Evolutionary conservation across 768 basidiomycete species (phyloP), one percentile per base, ranked within the genome.

Genomic region (Rubroboletus pulcherrimus): DNA sequence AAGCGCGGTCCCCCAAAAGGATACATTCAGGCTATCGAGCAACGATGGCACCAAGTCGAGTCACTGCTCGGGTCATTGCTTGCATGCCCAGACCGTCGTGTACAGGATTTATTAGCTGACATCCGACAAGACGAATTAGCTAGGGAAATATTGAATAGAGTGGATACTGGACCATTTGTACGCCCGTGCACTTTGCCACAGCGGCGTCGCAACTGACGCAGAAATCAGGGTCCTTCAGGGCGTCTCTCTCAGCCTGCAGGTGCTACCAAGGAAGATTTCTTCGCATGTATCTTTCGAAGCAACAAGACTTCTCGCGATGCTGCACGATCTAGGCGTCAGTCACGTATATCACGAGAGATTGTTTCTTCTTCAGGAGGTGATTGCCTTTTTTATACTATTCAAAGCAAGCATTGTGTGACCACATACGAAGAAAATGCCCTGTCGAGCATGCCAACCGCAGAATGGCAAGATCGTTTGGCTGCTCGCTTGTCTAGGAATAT

Each of bases 21-120:
- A 19, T 95, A 95, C 68, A 93, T 95, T 48, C 89, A 93, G 68
- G 92, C 92, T 38, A 93, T 95, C 49, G 93, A 95, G 73, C 88
- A 90, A 56, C 74, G 92, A 63, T 89, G 93, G 84, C 93, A 95
- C 63, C 89, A 93, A 67, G 89, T 94, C 63, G 93, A 95, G 71
- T 89, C 91, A 12, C 74, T 95, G n/a, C 77, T 95, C 6, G 93
- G 91, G 35, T 85, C 87, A 12, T 78, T 95, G 49, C 77, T 94
- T 48, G 82, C 87, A 62, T 89, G 87, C 55, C 78, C 80, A 30
- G 86, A 89, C 68, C 74, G 80, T 17, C 75, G 84, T 54, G 84
- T 89, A 0, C 82, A 85, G 66, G 74, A 73, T 35, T 67, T 91
- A 47, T 75, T 90, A 38, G 73, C 78, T 34, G 85, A 89, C 61